These are phyloP conservation scores for Pelargonium australe DNA, from an alignment of 441 rosid species.

Conservation along the genomic window DNA sequence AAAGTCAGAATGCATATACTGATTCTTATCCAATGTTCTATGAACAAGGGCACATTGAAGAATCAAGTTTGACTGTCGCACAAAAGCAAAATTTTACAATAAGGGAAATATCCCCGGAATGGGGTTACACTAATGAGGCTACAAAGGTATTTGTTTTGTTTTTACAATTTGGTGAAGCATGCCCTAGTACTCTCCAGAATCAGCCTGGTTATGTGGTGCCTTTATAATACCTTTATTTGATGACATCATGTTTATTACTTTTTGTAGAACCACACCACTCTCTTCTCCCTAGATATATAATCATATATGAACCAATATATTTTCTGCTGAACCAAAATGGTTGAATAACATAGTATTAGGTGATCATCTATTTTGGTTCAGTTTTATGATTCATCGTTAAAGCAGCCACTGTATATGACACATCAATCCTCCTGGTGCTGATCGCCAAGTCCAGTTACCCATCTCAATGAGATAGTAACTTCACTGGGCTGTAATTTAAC, in stretches of 20 bases:
- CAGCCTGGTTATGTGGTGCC: neutral
- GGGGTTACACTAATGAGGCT: constrained; percentile 68
- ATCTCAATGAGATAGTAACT: too few relatives aligned
- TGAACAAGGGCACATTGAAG: constrained; percentile 31
- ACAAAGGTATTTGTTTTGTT: constrained; percentile 51
- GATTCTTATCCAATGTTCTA: constrained; percentile 29
- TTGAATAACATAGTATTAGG: too few relatives aligned
- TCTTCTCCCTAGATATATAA: too few relatives aligned
- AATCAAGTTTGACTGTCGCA: constrained; percentile 41
- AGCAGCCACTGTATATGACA: neutral
- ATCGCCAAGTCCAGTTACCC: too few relatives aligned
- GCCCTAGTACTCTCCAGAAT: neutral
- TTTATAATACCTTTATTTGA: neutral
- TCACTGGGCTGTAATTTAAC: too few relatives aligned
- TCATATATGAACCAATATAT: too few relatives aligned
- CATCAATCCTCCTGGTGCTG: neutral
- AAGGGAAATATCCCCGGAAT: constrained; percentile 67
- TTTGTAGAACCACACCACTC: too few relatives aligned
- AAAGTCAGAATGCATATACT: constrained; percentile 29
- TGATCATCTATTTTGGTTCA: neutral
- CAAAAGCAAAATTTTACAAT: constrained; percentile 60
- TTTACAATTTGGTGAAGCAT: neutral
- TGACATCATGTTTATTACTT: neutral
- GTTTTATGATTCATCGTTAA: neutral
- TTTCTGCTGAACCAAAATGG: too few relatives aligned